Conservation (phyloP, 352 stramenopile species). For the Lagenidium giganteum region DNA sequence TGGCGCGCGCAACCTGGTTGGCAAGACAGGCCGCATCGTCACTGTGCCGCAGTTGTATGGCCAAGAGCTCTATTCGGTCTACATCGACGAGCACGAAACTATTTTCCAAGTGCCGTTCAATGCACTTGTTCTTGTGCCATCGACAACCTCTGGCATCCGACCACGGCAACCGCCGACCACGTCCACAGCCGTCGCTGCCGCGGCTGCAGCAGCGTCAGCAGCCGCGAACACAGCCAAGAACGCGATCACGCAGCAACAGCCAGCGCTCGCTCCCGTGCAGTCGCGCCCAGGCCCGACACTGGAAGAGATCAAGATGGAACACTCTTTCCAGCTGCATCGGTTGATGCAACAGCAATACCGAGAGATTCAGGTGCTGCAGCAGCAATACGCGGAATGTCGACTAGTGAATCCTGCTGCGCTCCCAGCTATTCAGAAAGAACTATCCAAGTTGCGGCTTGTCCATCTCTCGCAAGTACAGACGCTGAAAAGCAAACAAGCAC, state of each 20-base stretch:
- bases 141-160: slow-evolving; percentile 9
- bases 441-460: slow-evolving; percentile 67
- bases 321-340: slow-evolving; percentile 72
- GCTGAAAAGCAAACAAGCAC: slow-evolving; percentile 70
- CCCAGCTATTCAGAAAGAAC: slow-evolving; percentile 70
- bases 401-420: slow-evolving; percentile 52
- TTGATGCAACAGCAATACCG: slow-evolving; percentile 80
- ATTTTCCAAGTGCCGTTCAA: slow-evolving; percentile 70
- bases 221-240: background rate
- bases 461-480: slow-evolving; percentile 74
- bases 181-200: no score
- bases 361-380: slow-evolving; percentile 73
- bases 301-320: slow-evolving; percentile 72
- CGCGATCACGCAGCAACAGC: slow-evolving; percentile 3
- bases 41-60: slow-evolving; percentile 56
- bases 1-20: slow-evolving; percentile 49
- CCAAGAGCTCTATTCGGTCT: slow-evolving; percentile 64
- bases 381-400: slow-evolving; percentile 65
- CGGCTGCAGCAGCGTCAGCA: slow-evolving; percentile 13
- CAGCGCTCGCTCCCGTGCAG: slow-evolving; percentile 8
- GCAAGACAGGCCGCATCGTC: slow-evolving; percentile 57
- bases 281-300: slow-evolving; percentile 17
- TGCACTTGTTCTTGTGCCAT: slow-evolving; percentile 36
- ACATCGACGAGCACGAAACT: slow-evolving; percentile 64
- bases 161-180: slow-evolving; percentile 38